Conservation (phyloP, 495 filamentous ascomycete genomes). For the Copromyces sp. region DNA sequence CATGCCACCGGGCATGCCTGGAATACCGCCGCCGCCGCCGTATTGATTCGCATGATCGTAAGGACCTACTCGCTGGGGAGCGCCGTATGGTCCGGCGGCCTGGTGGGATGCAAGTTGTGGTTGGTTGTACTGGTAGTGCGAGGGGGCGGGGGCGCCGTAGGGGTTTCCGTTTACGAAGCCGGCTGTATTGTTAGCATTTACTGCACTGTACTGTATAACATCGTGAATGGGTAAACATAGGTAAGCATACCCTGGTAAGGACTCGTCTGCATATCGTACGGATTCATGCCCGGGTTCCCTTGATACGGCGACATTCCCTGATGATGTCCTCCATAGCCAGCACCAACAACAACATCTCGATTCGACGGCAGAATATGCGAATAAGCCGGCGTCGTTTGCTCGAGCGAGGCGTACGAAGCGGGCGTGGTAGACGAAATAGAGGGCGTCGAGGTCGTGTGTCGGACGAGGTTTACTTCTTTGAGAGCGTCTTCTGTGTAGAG, state of each 20-base stretch:
- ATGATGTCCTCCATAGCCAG: constrained; percentile 6
- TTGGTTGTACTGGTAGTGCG: constrained; percentile 16
- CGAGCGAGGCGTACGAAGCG: constrained; percentile 24
- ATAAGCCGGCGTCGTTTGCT: constrained; percentile 22
- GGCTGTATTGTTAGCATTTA: constrained; percentile 1
- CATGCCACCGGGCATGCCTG: constrained; percentile 1
- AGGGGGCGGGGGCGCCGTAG: constrained; percentile 18
- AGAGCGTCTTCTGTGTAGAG: constrained; percentile 76
- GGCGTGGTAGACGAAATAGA: constrained; percentile 69
- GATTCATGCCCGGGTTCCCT: constrained; percentile 10
- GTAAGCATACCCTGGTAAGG: constrained; percentile 13
- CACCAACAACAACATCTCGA: constrained; percentile 9
- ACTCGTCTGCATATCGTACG: constrained; percentile 15
- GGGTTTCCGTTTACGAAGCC: constrained; percentile 10
- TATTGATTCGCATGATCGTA: constrained; percentile 11
- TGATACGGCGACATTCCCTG: constrained; percentile 13
- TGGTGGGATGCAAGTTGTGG: constrained; percentile 12
- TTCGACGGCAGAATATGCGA: constrained; percentile 26
- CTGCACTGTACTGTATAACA: neutral
- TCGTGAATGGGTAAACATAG: neutral
- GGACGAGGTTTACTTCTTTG: constrained; percentile 90
- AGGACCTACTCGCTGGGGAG: constrained; percentile 6
- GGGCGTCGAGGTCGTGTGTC: constrained; percentile 75
- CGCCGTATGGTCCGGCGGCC: constrained; percentile 10
- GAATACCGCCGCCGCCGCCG: neutral